Base-by-base conservation (phyloP, 148 eudicot genomes). In the Fagopyrum tataricum region DNA sequence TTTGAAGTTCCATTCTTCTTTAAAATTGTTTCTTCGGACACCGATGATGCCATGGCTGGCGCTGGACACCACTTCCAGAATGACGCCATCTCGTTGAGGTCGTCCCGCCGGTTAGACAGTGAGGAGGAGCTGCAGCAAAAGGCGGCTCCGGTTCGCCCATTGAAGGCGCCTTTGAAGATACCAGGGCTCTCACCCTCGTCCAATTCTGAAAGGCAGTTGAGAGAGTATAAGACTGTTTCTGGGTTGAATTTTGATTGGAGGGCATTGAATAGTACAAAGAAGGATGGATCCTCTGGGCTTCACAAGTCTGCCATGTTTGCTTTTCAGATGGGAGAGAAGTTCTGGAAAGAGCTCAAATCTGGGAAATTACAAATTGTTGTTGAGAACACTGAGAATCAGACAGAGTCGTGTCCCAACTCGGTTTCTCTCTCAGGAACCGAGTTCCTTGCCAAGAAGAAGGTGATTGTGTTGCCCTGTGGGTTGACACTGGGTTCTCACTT, bases 391-490 rank as follows among this genome's bases (percentile, higher is more conserved):
- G 56, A 74, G 76, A 61, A 44, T 62, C 15, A 44, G 23, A 74
- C 70, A 8, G 70, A 74, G 76, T 74, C 70, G 10, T 74, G 76
- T 62, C 76, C 76, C 14, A 74, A 59, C 31, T 61, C 76, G 40
- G 55, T 74, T 1, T 59, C 76, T 6, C 62, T 58, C 6, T 46
- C 77, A 12, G 77, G 44, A 4, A 6, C 76, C 17, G 70, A 64
- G 53, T 61, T 43, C 67, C 13, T 18, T 48, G 75, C 78, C 26
- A 80, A 79, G n/a, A 85, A 87, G 79, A 79, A 74, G 56, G 72
- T 94, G 31, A 82, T 94, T 79, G 89, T 80, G 72, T 73, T 94
- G 71, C 98, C 97, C 1, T 94, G 98, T 83, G 98, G 98, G 76
- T 70, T 94, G 76, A 87, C 95, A 43, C 78, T 94, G 74, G 97